These are phyloP conservation scores for Toxicodendron radicans DNA, from an alignment of 345 rosid genomes.

Conservation along the genomic window DNA sequence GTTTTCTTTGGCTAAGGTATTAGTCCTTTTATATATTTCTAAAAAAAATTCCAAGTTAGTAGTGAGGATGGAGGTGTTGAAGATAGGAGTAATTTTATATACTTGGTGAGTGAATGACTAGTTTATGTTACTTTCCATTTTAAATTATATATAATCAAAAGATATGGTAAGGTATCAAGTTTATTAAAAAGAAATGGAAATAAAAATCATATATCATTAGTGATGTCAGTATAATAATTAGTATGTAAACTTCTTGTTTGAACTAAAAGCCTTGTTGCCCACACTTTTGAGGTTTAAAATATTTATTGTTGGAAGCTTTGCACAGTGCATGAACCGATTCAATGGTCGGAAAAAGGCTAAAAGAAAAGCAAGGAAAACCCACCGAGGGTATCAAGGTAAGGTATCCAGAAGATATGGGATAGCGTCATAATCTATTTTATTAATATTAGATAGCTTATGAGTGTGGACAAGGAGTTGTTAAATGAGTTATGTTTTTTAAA, in stretches of 20 bases:
- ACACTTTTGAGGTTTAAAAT: neutral
- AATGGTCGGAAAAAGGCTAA: neutral
- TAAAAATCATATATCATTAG: too few relatives aligned
- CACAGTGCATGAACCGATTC: constrained; percentile 16
- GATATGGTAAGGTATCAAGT: too few relatives aligned
- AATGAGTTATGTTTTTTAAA: neutral
- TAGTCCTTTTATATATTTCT: too few relatives aligned
- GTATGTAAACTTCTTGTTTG: neutral
- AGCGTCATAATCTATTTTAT: constrained; percentile 1
- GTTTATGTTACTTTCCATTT: too few relatives aligned
- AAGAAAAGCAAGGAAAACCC: neutral
- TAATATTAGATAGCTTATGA: neutral
- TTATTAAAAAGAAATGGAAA: too few relatives aligned
- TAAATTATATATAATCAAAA: too few relatives aligned
- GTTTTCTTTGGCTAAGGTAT: too few relatives aligned
- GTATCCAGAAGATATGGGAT: constrained; percentile 8
- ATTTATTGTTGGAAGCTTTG: neutral
- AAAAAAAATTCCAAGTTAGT: too few relatives aligned
- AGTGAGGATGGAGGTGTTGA: too few relatives aligned
- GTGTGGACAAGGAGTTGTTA: constrained; percentile 7
- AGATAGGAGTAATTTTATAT: too few relatives aligned
- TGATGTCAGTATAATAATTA: too few relatives aligned
- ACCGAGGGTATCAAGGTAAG: neutral
- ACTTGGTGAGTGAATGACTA: too few relatives aligned
- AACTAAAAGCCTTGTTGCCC: neutral